Conservation (phyloP, 768 basidiomycete species). For the Boletus rex-veris region DNA sequence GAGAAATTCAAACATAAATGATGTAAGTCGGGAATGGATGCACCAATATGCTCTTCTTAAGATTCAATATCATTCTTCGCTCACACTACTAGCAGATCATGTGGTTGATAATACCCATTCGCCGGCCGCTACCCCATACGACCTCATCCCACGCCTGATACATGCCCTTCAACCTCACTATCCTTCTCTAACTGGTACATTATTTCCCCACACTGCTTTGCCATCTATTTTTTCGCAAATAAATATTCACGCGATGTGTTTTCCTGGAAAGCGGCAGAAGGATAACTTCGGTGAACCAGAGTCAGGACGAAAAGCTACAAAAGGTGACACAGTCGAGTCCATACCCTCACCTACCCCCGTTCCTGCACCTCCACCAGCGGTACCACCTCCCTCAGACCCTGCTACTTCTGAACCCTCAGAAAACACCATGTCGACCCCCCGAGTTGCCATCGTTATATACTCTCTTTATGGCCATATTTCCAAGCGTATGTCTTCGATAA, state of each 20-base stretch:
- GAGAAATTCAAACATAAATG: constrained; percentile 8
- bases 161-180: constrained; percentile 1
- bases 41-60: neutral
- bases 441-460: constrained; percentile 47
- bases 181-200: neutral
- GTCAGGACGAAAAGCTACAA: constrained; percentile 13
- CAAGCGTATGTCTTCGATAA: constrained; percentile 34
- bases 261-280: constrained; percentile 37
- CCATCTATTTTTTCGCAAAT: neutral
- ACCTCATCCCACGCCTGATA: constrained; percentile 27
- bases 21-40: neutral
- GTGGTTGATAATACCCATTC: constrained; percentile 7
- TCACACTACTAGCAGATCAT: constrained; percentile 14
- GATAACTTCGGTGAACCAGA: constrained; percentile 31
- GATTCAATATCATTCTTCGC: neutral
- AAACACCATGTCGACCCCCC: constrained; percentile 27
- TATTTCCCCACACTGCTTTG: constrained; percentile 10
- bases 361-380: neutral
- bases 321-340: constrained; percentile 3
- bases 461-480: constrained; percentile 49
- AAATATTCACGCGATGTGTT: constrained; percentile 32
- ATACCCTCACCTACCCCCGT: constrained; percentile 2
- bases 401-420: neutral
- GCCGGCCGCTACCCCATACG: constrained; percentile 9
- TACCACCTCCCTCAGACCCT: neutral